Percentiles rank a stretch among this genome's conserved stretches.
These are phyloP conservation scores for Asterophora parasitica DNA, from an alignment of 768 basidiomycete genomes.

Conservation along the genomic window DNA sequence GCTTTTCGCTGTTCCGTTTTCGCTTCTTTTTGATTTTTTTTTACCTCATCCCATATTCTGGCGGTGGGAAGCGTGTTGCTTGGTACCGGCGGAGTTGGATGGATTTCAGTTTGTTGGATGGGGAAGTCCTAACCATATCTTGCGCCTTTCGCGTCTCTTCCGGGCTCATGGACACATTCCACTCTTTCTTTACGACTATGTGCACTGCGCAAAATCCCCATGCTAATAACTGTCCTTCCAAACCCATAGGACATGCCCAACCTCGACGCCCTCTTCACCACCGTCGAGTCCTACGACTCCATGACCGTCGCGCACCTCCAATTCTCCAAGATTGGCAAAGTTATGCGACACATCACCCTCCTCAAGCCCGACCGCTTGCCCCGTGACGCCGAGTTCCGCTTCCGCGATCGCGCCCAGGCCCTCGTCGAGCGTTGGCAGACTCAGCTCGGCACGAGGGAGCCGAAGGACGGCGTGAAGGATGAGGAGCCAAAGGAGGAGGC, in stretches of 20 bases:
- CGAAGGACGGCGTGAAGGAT: neutral
- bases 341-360: conserved; percentile 72
- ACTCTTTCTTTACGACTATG: too few relatives aligned
- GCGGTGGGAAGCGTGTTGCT: too few relatives aligned
- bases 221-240: too few relatives aligned
- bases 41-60: too few relatives aligned
- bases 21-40: too few relatives aligned
- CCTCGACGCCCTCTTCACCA: conserved; percentile 60
- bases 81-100: too few relatives aligned
- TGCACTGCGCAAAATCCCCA: too few relatives aligned
- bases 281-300: conserved; percentile 62
- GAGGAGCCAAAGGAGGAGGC: neutral
- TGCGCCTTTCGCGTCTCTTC: too few relatives aligned
- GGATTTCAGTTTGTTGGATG: too few relatives aligned
- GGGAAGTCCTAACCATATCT: too few relatives aligned
- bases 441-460: neutral
- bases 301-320: conserved; percentile 72
- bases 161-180: too few relatives aligned
- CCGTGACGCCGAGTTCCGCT: conserved; percentile 47
- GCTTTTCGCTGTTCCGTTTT: too few relatives aligned
- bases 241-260: conserved; percentile 60
- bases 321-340: conserved; percentile 72
- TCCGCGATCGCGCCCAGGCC: conserved; percentile 57
- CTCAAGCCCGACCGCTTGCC: conserved; percentile 48
- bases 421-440: conserved; percentile 60